Base-by-base conservation (phyloP, 306 rosid species). In the Chamaecrista fasciculata region DNA sequence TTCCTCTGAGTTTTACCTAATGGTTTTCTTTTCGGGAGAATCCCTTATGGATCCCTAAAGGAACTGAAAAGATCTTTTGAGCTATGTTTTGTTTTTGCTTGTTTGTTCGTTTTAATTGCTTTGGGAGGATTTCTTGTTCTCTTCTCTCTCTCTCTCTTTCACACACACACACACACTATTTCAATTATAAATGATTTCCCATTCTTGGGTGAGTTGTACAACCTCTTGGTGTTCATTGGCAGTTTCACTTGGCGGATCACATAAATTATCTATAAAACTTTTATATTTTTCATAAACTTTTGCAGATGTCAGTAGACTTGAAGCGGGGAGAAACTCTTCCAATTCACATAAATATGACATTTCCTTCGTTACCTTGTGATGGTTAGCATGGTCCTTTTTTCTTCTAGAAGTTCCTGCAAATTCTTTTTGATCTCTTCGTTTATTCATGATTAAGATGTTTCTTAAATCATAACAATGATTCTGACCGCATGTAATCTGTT, bases 281-380 rank as follows among this genome's bases (percentile, higher is more conserved):
- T n/a, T 62, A 69, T 37, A 11, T 9, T 31, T 60, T 77, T 31
- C 12, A 29, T 48, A 60, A 49, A 21, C 66, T 70, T 63, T 60
- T 73, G 77, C 85, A 94, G 99, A 94, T 94, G 99, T 82, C 97
- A 9, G 99, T 91, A 15, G 99, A 94, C 75, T 83, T 94, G 82
- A 94, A 84, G 62, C 96, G 97, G 0, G 97, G 99, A 70, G 99
- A 91, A 75, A 94, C 85, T 67, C 99, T 94, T 78, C 99, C 99
- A 0, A 94, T 94, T 77, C 97, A 94, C 74, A 85, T 94, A 70
- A 94, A 94, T 76, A 81, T 91, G 81, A 91, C 99, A 4, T 91
- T 94, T 76, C 99, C 99, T 74, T 75, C 97, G 29, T 78, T 94
- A 74, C 99, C 99, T 62, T 94, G 97, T 78, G 97, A 94, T 40